Evolutionary conservation across 2,329 filamentous ascomycete genomes (phyloP).

Genomic region (Ceratocystis smalleyi): DNA sequence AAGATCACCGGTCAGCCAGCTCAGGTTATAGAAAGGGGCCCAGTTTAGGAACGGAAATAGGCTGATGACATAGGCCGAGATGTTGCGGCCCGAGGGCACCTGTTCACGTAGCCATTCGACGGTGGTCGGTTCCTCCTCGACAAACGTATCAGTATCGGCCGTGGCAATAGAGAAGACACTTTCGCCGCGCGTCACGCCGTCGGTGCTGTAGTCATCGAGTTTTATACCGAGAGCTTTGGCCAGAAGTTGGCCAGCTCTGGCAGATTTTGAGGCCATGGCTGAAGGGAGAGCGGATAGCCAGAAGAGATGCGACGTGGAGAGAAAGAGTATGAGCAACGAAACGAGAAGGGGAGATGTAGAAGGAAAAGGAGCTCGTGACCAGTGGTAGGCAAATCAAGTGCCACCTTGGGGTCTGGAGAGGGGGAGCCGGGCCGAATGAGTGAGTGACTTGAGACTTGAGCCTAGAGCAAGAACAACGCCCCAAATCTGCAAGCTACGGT

Average conservation of each 20-base stretch:
- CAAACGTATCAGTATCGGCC: slow-evolving; percentile 50
- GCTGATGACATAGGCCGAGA: slow-evolving; percentile 46
- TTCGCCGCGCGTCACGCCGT: slow-evolving; percentile 59
- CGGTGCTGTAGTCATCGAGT: slow-evolving; percentile 40
- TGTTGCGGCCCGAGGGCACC: slow-evolving; percentile 40
- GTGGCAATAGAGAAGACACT: slow-evolving; percentile 61
- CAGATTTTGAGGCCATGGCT: slow-evolving; percentile 27
- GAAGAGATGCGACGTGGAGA: background rate
- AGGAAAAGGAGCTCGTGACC: background rate
- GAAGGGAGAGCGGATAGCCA: background rate
- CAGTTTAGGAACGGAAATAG: slow-evolving; percentile 83
- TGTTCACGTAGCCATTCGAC: slow-evolving; percentile 54
- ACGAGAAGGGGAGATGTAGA: background rate
- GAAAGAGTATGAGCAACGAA: background rate
- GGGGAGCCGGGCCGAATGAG: background rate
- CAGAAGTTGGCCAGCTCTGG: slow-evolving; percentile 53
- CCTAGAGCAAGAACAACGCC: background rate
- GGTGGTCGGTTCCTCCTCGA: slow-evolving; percentile 66
- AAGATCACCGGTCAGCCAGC: slow-evolving; percentile 80
- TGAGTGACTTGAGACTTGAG: background rate
- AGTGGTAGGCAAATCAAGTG: background rate
- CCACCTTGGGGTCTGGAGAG: background rate
- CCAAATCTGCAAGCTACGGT: background rate
- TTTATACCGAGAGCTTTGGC: slow-evolving; percentile 76
- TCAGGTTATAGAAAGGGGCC: slow-evolving; percentile 74